These are phyloP conservation scores for Peterozyma toletana DNA, from an alignment of 805 yeast genomes.

Conservation along the genomic window DNA sequence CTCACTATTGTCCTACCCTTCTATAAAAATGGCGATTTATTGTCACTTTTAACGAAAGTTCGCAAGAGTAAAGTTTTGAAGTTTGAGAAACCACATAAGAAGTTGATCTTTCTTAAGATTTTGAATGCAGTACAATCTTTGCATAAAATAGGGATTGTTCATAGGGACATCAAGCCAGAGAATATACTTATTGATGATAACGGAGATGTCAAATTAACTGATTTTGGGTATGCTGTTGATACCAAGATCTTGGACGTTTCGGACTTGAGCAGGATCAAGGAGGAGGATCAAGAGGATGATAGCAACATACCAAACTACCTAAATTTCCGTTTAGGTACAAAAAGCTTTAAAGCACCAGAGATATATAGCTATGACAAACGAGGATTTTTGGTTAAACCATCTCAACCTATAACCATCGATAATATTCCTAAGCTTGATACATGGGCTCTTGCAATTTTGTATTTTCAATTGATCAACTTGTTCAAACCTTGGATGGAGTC, in stretches of 20 bases:
- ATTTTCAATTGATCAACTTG: constrained; percentile 35
- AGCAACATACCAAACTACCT: constrained; percentile 12
- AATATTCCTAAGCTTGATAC: constrained; percentile 33
- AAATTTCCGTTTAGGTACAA: constrained; percentile 37
- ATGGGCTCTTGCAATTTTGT: constrained; percentile 47
- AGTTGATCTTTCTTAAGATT: constrained; percentile 44
- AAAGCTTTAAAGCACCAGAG: constrained; percentile 51
- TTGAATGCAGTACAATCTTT: constrained; percentile 38
- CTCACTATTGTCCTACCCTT: constrained; percentile 33
- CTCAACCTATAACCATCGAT: not conserved
- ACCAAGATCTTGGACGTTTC: constrained; percentile 14
- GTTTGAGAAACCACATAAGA: constrained; percentile 28
- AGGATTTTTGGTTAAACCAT: not conserved
- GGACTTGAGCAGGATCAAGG: not conserved
- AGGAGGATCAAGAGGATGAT: not conserved
- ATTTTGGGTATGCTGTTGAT: constrained; percentile 44
- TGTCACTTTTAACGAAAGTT: constrained; percentile 31
- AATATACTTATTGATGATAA: constrained; percentile 37
- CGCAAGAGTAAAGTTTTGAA: constrained; percentile 24
- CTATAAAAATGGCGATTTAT: constrained; percentile 40
- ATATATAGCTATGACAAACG: constrained; percentile 17
- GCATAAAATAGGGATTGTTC: constrained; percentile 35
- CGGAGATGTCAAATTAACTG: constrained; percentile 39
- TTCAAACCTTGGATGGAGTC: constrained; percentile 43
- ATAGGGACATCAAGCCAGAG: constrained; percentile 50